Conservation (phyloP, 306 rosid species). For the Prunus davidiana region DNA sequence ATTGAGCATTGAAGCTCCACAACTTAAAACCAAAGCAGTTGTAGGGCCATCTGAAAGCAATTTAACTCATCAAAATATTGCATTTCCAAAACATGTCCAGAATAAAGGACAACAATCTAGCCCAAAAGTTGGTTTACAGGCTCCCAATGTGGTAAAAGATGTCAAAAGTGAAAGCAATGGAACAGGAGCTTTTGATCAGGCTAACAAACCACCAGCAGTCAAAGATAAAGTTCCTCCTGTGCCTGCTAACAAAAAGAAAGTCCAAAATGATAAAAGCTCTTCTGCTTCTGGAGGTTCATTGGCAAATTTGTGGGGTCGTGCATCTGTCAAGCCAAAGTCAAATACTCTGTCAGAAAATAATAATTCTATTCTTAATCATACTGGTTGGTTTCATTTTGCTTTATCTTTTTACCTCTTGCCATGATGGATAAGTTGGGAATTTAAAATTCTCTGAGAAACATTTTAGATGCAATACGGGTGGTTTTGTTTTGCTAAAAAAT, state of each 20-base stretch:
- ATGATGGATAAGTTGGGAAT: conserved; percentile 1
- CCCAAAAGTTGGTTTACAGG: conserved; percentile 39
- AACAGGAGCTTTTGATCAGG: conserved; percentile 41
- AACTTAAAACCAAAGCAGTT: conserved; percentile 34
- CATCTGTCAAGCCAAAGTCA: conserved; percentile 70
- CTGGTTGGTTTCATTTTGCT: conserved; percentile 50
- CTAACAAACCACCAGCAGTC: conserved; percentile 42
- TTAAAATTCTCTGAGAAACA: background rate
- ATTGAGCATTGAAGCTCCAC: conserved; percentile 36
- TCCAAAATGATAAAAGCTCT: conserved; percentile 55
- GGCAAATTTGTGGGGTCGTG: conserved; percentile 75
- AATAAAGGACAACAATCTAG: conserved; percentile 32
- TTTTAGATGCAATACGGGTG: background rate
- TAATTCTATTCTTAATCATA: conserved; percentile 30
- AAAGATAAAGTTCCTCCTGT: conserved; percentile 50
- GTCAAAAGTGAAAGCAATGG: conserved; percentile 54
- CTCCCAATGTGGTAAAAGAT: conserved; percentile 50
- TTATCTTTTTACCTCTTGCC: conserved; percentile 26
- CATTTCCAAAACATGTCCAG: conserved; percentile 34
- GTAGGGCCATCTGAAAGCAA: conserved; percentile 37
- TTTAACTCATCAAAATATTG: conserved; percentile 15
- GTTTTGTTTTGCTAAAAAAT: background rate
- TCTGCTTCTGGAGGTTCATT: conserved; percentile 67
- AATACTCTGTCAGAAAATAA: conserved; percentile 40
- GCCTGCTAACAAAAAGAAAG: conserved; percentile 62